A percentile compares a stretch with the other conserved stretches of the same genome.
Conservation (phyloP, 2,329 filamentous ascomycete species). For the Colletotrichum tanaceti region DNA sequence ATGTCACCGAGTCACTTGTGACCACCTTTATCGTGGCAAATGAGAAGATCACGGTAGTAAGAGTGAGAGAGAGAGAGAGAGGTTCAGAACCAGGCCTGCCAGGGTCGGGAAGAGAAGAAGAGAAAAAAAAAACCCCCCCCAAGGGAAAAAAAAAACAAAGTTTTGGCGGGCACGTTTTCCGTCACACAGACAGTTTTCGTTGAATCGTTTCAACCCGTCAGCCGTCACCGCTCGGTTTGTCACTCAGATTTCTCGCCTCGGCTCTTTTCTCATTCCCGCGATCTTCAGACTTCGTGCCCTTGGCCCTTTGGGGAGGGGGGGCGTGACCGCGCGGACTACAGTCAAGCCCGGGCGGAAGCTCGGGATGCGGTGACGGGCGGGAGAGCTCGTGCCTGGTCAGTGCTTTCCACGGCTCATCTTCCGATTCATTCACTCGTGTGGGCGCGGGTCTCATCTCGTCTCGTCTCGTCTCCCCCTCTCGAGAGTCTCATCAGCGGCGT, state of each 20-base stretch:
- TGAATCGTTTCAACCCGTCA: conserved; percentile 10
- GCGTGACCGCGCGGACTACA: background rate
- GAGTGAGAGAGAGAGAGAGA: background rate
- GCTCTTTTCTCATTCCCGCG: conserved; percentile 10
- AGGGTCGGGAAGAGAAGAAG: conserved; percentile 3
- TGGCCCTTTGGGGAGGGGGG: background rate
- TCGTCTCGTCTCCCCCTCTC: too few relatives aligned
- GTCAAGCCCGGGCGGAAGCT: conserved; percentile 12
- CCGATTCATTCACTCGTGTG: conserved; percentile 29
- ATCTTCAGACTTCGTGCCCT: background rate
- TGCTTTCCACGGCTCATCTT: conserved; percentile 21
- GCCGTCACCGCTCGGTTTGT: conserved; percentile 26
- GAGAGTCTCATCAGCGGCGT: conserved; percentile 6
- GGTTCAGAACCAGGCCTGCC: background rate
- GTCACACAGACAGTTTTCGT: conserved; percentile 36
- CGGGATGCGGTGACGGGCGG: conserved; percentile 9
- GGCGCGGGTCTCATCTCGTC: too few relatives aligned
- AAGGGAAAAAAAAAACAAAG: background rate
- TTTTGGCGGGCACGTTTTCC: conserved; percentile 31
- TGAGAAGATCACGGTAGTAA: background rate
- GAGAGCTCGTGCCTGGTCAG: conserved; percentile 8
- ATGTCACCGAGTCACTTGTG: background rate
- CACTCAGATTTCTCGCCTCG: conserved; percentile 9
- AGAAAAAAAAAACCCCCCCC: too few relatives aligned
- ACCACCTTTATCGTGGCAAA: background rate